Evolutionary conservation across 2,329 filamentous ascomycete genomes (phyloP), one percentile per base, ranked within the genome.

Genomic region (Colletotrichum tropicale): DNA sequence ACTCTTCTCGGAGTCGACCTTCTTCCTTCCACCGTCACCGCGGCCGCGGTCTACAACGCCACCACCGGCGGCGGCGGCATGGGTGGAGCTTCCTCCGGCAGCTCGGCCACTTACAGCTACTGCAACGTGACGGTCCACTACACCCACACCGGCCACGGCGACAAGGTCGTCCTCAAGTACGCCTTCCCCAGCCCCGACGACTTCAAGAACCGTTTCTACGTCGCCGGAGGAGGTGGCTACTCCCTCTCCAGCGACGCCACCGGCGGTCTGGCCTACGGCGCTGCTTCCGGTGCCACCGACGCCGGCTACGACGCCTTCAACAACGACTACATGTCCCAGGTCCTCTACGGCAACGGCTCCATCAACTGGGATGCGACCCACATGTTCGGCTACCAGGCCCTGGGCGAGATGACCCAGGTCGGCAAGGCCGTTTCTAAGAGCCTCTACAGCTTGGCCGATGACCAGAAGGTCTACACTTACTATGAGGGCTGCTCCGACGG

Each of bases 401-500:
- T 75, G 15, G 72, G 68, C 8, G 72, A 75, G 72, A 71, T 75
- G 60, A 71, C 72, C n/a, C 60, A 66, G 60, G 78, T 87, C 4
- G 88, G 87, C 13, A 92, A 90, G 79, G 71, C 84, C 15, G 81
- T 92, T 24, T 84, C 85, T 3, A 78, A 86, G 18, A 80, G 82
- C 1, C 91, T 89, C 80, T 92, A 92, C 78, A 81, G 81, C 5
- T 72, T 74, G 6, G 6, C 26, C 0, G 80, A 84, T 4, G 80
- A 83, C 1, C 68, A 78, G 32, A 82, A 81, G 75, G 56, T 90
- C 66, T 87, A 86, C 79, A 88, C 89, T 21, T 91, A 91, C 82
- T 91, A 89, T 81, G 81, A 85, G 77, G 87, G 87, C 18, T 89
- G 87, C 78, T 88, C 86, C 15, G 84, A 87, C 38, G 87, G 87